These are phyloP conservation scores for Solanum chacoense DNA, from an alignment of 305 asterid genomes.

Conservation along the genomic window DNA sequence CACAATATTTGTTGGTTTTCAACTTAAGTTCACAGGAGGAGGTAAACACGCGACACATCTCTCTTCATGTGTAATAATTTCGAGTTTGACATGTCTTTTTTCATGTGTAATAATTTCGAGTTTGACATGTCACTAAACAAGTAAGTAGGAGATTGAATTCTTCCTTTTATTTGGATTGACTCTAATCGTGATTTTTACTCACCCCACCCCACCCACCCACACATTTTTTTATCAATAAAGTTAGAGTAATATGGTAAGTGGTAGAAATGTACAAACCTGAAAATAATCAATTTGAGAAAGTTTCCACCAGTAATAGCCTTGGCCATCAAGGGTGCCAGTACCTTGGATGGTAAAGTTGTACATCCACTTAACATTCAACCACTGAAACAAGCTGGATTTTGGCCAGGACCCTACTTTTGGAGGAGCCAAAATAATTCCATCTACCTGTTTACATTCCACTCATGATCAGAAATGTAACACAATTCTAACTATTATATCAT, in stretches of 20 bases:
- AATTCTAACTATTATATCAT: not conserved
- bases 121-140: not conserved
- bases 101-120: not conserved
- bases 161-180: not conserved
- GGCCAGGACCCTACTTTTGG: constrained; percentile 50
- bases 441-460: constrained; percentile 31
- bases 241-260: not conserved
- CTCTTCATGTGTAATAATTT: no score
- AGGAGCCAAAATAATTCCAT: constrained; percentile 63
- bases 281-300: constrained; percentile 21
- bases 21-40: not conserved
- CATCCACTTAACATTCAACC: constrained; percentile 70
- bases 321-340: constrained; percentile 61
- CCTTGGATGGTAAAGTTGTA: constrained; percentile 68
- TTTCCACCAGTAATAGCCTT: constrained; percentile 72
- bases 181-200: not conserved
- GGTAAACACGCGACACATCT: not conserved
- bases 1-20: not conserved
- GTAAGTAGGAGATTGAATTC: not conserved
- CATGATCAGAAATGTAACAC: not conserved
- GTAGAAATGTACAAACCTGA: constrained; percentile 17
- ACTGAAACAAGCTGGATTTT: constrained; percentile 55
- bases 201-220: not conserved
- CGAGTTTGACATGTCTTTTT: no score
- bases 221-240: not conserved